Percentiles rank a stretch among this genome's conserved stretches.
Evolutionary conservation across 2,329 filamentous ascomycete genomes (phyloP).

Genomic region (Colletotrichum musicola): DNA sequence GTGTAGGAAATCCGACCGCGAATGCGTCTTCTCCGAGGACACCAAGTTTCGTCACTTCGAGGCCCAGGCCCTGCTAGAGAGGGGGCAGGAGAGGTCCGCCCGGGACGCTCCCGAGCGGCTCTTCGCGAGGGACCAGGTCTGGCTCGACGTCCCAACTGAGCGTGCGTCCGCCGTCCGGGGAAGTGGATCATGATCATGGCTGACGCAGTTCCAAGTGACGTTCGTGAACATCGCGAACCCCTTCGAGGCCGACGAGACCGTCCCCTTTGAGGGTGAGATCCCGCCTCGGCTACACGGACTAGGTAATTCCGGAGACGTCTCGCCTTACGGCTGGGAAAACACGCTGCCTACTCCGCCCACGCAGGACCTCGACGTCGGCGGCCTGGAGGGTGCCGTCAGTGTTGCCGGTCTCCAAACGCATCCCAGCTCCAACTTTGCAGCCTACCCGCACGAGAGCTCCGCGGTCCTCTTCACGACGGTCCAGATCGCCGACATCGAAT

Average conservation of each 20-base stretch:
- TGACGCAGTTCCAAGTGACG: background rate
- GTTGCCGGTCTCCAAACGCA: background rate
- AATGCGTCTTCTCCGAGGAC: slow-evolving; percentile 20
- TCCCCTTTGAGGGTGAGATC: background rate
- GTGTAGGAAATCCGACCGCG: slow-evolving; percentile 40
- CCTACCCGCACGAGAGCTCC: background rate
- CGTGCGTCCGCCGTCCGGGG: background rate
- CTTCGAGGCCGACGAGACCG: background rate
- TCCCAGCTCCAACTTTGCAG: background rate
- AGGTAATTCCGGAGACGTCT: background rate
- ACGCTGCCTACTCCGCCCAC: background rate
- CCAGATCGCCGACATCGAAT: background rate
- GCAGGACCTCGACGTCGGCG: background rate
- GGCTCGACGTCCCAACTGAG: slow-evolving; percentile 8
- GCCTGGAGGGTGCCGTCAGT: no score
- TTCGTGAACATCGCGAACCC: slow-evolving; percentile 2
- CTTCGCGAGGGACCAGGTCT: slow-evolving; percentile 1
- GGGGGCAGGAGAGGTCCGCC: background rate
- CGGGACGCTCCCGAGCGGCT: background rate
- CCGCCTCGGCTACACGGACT: background rate
- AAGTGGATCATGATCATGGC: no score
- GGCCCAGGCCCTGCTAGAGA: background rate
- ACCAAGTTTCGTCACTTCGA: slow-evolving; percentile 16
- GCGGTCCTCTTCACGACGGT: background rate
- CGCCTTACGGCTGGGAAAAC: background rate